A percentile compares a stretch with the other conserved stretches of the same genome.
Evolutionary conservation across 1,139 yeast genomes (phyloP).

Genomic region (Kurtzmaniella quercitrusa): DNA sequence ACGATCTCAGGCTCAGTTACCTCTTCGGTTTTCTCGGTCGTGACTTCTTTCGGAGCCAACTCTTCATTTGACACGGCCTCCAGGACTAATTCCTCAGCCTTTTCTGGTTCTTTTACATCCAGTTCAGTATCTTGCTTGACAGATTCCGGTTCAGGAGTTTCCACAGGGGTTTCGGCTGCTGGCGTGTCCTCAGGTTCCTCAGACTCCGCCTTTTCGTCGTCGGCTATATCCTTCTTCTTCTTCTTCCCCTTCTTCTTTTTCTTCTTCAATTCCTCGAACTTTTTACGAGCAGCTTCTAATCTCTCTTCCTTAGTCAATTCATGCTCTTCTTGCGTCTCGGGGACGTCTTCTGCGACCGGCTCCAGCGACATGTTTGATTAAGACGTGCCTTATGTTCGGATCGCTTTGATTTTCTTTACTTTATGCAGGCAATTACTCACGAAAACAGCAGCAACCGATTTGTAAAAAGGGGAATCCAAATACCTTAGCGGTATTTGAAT

Average conservation of each 20-base stretch:
- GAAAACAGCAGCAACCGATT: too few species aligned
- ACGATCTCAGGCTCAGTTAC: constrained; percentile 1
- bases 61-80: background rate
- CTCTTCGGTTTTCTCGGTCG: constrained; percentile 15
- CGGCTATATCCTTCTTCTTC: constrained; percentile 19
- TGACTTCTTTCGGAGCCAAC: constrained; percentile 14
- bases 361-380: constrained; percentile 1
- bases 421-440: background rate
- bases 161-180: constrained; percentile 7
- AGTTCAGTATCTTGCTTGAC: constrained; percentile 4
- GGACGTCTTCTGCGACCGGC: background rate
- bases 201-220: constrained; percentile 13
- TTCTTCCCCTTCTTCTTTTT: constrained; percentile 47
- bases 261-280: constrained; percentile 61
- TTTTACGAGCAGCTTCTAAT: constrained; percentile 61
- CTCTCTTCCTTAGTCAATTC: constrained; percentile 49
- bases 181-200: constrained; percentile 11
- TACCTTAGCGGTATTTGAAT: too few species aligned
- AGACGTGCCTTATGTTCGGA: background rate
- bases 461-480: too few species aligned
- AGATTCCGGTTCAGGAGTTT: constrained; percentile 8
- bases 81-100: constrained; percentile 1
- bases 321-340: constrained; percentile 11
- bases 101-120: constrained; percentile 5
- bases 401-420: background rate